Evolutionary conservation across 148 eudicot species (phyloP), one percentile per base, ranked within the genome.

Genomic region (Cornus kousa): DNA sequence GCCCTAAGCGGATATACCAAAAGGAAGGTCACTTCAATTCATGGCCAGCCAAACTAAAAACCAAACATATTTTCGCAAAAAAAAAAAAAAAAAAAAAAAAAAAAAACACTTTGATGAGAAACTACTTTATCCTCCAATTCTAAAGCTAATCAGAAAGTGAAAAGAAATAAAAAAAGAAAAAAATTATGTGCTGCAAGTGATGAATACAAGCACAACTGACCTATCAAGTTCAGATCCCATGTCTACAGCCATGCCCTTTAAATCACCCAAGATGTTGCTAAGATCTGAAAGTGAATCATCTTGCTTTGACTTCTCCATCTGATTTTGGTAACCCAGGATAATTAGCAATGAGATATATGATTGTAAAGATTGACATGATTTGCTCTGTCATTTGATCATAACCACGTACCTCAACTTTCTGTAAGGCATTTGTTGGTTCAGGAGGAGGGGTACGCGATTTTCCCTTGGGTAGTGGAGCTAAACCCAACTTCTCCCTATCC

Each of bases 201-300:
- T 46, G 67, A 5, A 55, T 32, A 40, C 14, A 74, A 53, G 32
- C 5, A 74, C 66, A 40, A 88, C 90, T 67, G 32, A 91, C 98
- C 83, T 92, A 4, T 94, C 84, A 46, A 92, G 96, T 87, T 95
- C 98, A 80, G 87, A 35, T 79, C 98, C 98, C 97, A 95, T 95
- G 68, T 89, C 97, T 28, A 83, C 74, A 35, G 97, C 98, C 98
- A 95, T 93, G 11, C 98, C 97, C 89, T 95, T 95, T 19, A 95
- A 81, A 67, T 93, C 94, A 79, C 97, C 98, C 81, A 95, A 81
- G 70, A 95, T 93, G 72, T 85, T 80, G 83, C 98, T 88, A 65
- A 93, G 80, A 64, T 93, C 97, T 2, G 82, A 80, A 57, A 95
- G 91, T 9, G 84, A 88, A 73, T 93, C 98, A 68, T 95, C 97